Evolutionary conservation across 768 basidiomycete genomes (phyloP), one percentile per base, ranked within the genome.

Genomic region (Tulasnella sp.): DNA sequence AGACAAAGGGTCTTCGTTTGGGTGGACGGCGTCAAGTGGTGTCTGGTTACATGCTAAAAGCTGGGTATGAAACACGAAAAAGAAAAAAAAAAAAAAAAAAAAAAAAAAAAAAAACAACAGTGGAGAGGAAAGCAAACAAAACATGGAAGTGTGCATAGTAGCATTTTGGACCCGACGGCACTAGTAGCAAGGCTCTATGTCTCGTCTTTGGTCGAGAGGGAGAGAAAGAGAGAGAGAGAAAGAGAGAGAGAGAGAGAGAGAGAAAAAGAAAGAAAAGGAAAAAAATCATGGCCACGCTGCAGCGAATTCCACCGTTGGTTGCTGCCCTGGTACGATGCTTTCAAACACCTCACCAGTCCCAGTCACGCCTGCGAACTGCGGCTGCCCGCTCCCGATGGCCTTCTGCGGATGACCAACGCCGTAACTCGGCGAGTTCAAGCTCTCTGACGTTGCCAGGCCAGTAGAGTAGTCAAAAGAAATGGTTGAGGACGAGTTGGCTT

Each of bases 291-390:
- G 23, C 55, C 55, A 57, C 55, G 55, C 55, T 9, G 55, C 26
- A 23, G 55, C 20, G 23, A 23, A 57, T 23, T 57, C 70, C 70
- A 44, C 70, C 32, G 70, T 26, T 32, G 37, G 70, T 15, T 23
- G 42, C 70, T 44, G 37, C 23, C 73, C 26, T 29, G 72, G 72
- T 42, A 73, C 51, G 73, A 74, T 51, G 6, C 44, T 26, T 2
- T 74, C 73, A 26, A 74, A 74, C 42, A 74, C 73, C 26, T 74
- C 73, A 42, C 72, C 72, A 11, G 5, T 13, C 26, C 44, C 51
- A 35, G 73, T n/a, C n/a, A n/a, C n/a, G n/a, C n/a, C 48, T 15
- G 32, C 35, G 20, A 29, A 57, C 44, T 61, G 48, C 39, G n/a
- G 39, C 39, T 39, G 39, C 15, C 15, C 51, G 23, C n/a, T 18